A percentile compares a stretch with the other conserved stretches of the same genome.
These are phyloP conservation scores for Amanita muscaria DNA, from an alignment of 768 basidiomycete genomes.

Conservation along the genomic window DNA sequence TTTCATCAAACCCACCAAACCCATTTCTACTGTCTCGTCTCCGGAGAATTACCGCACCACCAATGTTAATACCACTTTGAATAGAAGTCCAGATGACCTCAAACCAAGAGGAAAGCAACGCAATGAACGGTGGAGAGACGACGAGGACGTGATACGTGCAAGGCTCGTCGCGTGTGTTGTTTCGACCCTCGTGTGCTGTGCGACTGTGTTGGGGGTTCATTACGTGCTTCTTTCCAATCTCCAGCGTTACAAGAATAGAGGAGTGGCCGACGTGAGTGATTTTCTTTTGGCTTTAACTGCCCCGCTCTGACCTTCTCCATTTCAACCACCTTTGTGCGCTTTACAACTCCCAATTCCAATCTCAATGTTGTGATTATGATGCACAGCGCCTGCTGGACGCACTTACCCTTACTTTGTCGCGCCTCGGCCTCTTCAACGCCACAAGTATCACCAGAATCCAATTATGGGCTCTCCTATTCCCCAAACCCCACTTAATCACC, in stretches of 20 bases:
- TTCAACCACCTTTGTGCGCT: too few species aligned
- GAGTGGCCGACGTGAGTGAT: conserved; percentile 11
- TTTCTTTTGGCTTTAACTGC: neutral
- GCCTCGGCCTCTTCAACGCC: conserved; percentile 3
- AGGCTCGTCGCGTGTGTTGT: conserved; percentile 59
- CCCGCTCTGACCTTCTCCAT: conserved; percentile 9
- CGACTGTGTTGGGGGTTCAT: conserved; percentile 38
- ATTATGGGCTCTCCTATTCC: conserved; percentile 6
- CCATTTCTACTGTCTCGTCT: too few species aligned
- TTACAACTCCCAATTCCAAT: too few species aligned
- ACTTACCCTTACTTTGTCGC: conserved; percentile 15
- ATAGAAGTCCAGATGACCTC: conserved; percentile 12
- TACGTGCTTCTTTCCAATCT: conserved; percentile 16
- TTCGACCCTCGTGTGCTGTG: conserved; percentile 53
- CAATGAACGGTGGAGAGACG: conserved; percentile 63
- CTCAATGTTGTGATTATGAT: too few species aligned
- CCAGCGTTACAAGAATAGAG: too few species aligned
- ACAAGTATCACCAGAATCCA: too few species aligned
- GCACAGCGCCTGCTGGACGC: conserved; percentile 17
- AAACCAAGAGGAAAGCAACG: conserved; percentile 15
- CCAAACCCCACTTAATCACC: conserved; percentile 52
- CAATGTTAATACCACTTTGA: too few species aligned
- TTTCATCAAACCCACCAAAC: neutral
- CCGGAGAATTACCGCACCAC: too few species aligned
- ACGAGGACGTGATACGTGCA: conserved; percentile 77